Base-by-base conservation (phyloP, 192 early-diverging fungal species). In the Dimargaris xerosporica region DNA sequence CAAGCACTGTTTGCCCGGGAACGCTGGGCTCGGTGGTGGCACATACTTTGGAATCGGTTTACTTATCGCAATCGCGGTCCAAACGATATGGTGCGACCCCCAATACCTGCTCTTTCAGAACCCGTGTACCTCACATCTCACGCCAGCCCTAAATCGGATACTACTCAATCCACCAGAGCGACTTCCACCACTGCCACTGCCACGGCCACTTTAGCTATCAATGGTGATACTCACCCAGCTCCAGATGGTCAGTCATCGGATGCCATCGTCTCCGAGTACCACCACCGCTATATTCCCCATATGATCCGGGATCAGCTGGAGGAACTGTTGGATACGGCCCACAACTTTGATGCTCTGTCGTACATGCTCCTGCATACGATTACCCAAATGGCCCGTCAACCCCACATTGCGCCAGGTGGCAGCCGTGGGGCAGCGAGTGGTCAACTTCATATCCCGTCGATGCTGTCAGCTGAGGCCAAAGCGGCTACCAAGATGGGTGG, bases 331-430 rank as follows among this genome's bases (percentile, higher is more conserved):
- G 58, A 60, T 21, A 41, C 58, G 17, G 19, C 26, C 13, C 58
- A 43, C 39, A 34, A 34, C 12, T 60, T 60, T 34, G 58, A 60
- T 44, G 39, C 39, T 21, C 31, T 60, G 58, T 30, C 58, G 41
- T 30, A 10, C n/a, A 16, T 60, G 19, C 19, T 52, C 15, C 23
- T 52, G 19, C 9, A 52, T 19, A 28, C 50, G 7, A 39, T 39
- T 39, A 39, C 2, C 34, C 34, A 39, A 7, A 39, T 39, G 34
- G 34, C 34, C 34, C 34, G 34, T 2, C 34, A 39, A 39, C 34
- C 34, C 7, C 34, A 39, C 2, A 39, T 7, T 2, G 34, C 34
- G 7, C 34, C 34, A 39, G 34, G 34, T 7, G 7, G 34, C 34
- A 39, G 34, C 7, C 34, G 34, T 7, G 34, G 34, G 34, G 3